phyloP scores from a whole-genome alignment of 225 moss, liverwort and hornwort species.

The Pseudoscleropodium purum region DNA sequence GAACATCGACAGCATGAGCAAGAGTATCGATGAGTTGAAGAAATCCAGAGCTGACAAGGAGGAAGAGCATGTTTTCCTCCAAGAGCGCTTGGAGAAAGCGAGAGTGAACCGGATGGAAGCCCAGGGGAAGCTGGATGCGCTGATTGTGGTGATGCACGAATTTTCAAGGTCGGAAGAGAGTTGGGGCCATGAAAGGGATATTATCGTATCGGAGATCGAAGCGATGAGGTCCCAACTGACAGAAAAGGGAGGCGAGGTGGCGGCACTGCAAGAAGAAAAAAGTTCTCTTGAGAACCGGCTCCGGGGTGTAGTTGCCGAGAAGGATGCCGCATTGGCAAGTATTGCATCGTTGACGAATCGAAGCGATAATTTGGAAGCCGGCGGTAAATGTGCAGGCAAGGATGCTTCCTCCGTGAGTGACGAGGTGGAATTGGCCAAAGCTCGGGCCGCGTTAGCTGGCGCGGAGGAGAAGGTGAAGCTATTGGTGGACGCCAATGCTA shows the following conservation, averaged over 20 bases:
- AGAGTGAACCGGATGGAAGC: constrained; percentile 7
- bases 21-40: constrained; percentile 21
- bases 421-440: constrained; percentile 39
- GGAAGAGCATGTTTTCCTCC: constrained; percentile 1
- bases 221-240: not conserved
- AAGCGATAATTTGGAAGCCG: not conserved
- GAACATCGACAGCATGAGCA: constrained; percentile 13
- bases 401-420: not conserved
- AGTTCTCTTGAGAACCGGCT: constrained; percentile 13
- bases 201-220: constrained; percentile 13
- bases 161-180: constrained; percentile 24
- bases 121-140: constrained; percentile 39
- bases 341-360: not conserved
- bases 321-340: constrained; percentile 11
- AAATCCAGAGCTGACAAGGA: constrained; percentile 19
- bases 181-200: constrained; percentile 23
- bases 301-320: not conserved
- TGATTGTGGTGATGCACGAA: constrained; percentile 33
- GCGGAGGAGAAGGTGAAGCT: constrained; percentile 60
- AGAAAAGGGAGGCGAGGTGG: constrained; percentile 3
- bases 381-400: constrained; percentile 3
- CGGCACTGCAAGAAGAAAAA: constrained; percentile 10
- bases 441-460: constrained; percentile 37
- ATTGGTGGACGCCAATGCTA: constrained; percentile 36
- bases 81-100: constrained; percentile 13